Percentiles rank a stretch among this genome's conserved stretches.
phyloP scores from a whole-genome alignment of 2,329 filamentous ascomycete species.

The Dryadomyces quercivorus region DNA sequence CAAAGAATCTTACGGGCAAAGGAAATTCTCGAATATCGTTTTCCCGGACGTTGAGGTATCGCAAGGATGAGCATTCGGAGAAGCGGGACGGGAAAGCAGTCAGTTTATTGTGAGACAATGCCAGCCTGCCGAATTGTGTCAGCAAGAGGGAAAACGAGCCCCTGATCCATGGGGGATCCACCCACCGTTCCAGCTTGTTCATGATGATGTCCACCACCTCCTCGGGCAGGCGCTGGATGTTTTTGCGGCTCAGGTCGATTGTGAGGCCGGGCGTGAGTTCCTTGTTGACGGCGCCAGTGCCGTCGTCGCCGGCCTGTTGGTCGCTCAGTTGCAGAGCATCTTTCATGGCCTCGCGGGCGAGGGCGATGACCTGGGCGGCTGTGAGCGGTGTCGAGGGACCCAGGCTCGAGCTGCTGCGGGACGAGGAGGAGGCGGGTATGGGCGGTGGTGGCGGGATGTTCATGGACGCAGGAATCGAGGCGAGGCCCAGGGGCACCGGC shows the following conservation, averaged over 20 bases:
- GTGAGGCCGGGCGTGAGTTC: conserved; percentile 60
- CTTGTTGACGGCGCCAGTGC: conserved; percentile 43
- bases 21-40: conserved; percentile 58
- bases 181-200: conserved; percentile 58
- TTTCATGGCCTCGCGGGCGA: conserved; percentile 56
- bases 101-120: conserved; percentile 69
- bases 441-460: conserved; percentile 18
- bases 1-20: conserved; percentile 30
- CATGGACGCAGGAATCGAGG: conserved; percentile 4
- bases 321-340: conserved; percentile 54
- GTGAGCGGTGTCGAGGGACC: conserved; percentile 41
- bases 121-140: conserved; percentile 40
- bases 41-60: conserved; percentile 70
- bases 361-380: conserved; percentile 49
- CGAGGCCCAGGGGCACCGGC: conserved; percentile 11
- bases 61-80: conserved; percentile 62
- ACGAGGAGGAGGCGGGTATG: conserved; percentile 15
- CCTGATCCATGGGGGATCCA: conserved; percentile 4
- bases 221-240: conserved; percentile 58
- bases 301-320: conserved; percentile 48
- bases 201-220: conserved; percentile 67
- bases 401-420: conserved; percentile 20
- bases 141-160: neutral
- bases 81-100: conserved; percentile 58
- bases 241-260: conserved; percentile 65